Conservation (phyloP, 257 asterid species). For the Cinchona pubescens region DNA sequence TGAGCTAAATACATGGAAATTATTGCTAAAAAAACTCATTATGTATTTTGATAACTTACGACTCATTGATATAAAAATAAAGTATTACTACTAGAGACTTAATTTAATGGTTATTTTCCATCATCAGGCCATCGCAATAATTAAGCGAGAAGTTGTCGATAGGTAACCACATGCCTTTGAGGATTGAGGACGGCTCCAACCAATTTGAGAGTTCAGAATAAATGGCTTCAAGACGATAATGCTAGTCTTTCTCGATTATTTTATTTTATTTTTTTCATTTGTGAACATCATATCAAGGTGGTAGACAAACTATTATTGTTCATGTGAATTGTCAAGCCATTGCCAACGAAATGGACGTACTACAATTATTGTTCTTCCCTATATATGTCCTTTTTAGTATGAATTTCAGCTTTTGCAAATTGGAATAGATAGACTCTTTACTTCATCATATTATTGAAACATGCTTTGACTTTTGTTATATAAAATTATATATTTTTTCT, state of each 20-base stretch:
- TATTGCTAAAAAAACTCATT: not conserved
- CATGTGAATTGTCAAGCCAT: not conserved
- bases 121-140: not conserved
- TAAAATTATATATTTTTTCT: no score
- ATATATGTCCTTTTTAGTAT: not conserved
- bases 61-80: no score
- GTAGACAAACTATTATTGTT: not conserved
- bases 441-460: not conserved
- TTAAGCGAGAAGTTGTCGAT: slow-evolving; percentile 4
- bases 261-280: not conserved
- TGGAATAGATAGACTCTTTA: not conserved
- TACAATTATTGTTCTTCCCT: not conserved
- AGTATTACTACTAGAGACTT: not conserved
- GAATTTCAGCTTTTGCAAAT: not conserved
- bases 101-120: not conserved
- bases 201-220: not conserved
- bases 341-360: not conserved
- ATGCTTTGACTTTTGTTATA: not conserved
- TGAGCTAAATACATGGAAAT: not conserved
- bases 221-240: not conserved
- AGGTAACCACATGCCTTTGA: not conserved
- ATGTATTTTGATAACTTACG: not conserved
- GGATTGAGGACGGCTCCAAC: slow-evolving; percentile 12
- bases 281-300: not conserved
- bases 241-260: not conserved